Base-by-base conservation (phyloP, 441 rosid genomes). In the Populus trichocarpa region DNA sequence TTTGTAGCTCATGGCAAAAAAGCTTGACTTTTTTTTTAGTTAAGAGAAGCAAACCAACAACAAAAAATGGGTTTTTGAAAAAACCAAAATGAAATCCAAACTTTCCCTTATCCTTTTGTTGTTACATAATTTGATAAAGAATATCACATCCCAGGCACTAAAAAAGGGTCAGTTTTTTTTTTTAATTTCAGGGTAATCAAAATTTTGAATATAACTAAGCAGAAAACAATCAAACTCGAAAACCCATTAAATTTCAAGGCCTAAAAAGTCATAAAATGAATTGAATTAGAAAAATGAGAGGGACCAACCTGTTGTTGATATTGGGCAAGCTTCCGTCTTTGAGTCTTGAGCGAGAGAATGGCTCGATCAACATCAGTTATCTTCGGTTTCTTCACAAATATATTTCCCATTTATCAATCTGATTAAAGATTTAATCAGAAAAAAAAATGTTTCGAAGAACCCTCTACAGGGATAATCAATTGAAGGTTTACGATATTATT, bases 351-450 rank as follows among this genome's bases (percentile, higher is more conserved):
- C 75, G 97, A 90, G 36, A 95, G 98, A 79, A 92, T 93, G 53
- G 95, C 99, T 71, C 89, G 89, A 85, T 95, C 99, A 40, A 95
- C 96, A 10, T 92, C 96, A 12, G 99, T 95, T 88, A 95, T 88
- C 86, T 95, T 92, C 22, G 98, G 97, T 84, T 89, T 95, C 90
- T 95, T 95, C 90, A 88, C 98, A 67, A 95, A 91, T 69, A 95
- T 28, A 77, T 95, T 93, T 65, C 99, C 99, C 98, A 93, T 95
- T 72, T 46, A 91, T 53, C 61, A 53, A 18, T 16, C 61, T 53
- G 61, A 18, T 2, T 53, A 8, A 16, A 53, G 61, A 53, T 18
- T 53, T 53, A 53, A 53, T 53, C 61, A 18, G 61, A 5, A 53
- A 50, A 50, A 53, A 53, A 16, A 16, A 0, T 20, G 5, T 53